Evolutionary conservation across 2,329 filamentous ascomycete genomes (phyloP), one percentile per base, ranked within the genome.

Genomic region (Cyanodermella asteris): DNA sequence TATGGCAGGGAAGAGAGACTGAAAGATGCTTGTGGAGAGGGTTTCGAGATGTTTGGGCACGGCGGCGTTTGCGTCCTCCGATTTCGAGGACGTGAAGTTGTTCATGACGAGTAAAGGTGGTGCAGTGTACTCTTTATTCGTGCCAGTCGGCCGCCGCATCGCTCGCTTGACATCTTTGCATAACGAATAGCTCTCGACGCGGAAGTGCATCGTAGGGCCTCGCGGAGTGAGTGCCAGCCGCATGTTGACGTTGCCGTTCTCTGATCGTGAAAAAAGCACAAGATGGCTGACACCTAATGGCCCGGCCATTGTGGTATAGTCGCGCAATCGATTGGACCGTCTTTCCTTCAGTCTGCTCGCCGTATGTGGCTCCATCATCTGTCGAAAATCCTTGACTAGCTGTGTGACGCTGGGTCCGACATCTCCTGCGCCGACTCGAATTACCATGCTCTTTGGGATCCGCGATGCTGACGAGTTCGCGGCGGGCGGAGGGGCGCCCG

Each of bases 61-160:
- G 32, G 73, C 64, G 10, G 41, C 40, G 29, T 60, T 62, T 16
- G 64, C 50, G 29, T 69, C 63, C 31, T 54, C 45, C 28, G 51
- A 44, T 33, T 59, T 57, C 15, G 73, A 62, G 4, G 70, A 72
- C 19, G 66, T 65, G 49, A 97, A 91, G 49, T 91, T 93, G 55
- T 97, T 97, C 87, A 97, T 94, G 36, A 97, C 87, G 22, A 97
- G 64, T 51, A 94, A 52, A 33, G 87, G 87, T 5, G 87, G 71
- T 21, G 71, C 80, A 29, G 75, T 59, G 40, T 78, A 91, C 46
- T 91, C 80, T 45, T 84, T 84, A 34, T 75, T 78, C 23, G 73
- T 72, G 23, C 72, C 74, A 42, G 71, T 68, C 6, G 84, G 80
- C 38, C 80, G 75, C 47, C 75, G 80, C 53, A 90, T 69, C 9